phyloP scores from a whole-genome alignment of 495 filamentous ascomycete genomes.

The Delitschia confertaspora region DNA sequence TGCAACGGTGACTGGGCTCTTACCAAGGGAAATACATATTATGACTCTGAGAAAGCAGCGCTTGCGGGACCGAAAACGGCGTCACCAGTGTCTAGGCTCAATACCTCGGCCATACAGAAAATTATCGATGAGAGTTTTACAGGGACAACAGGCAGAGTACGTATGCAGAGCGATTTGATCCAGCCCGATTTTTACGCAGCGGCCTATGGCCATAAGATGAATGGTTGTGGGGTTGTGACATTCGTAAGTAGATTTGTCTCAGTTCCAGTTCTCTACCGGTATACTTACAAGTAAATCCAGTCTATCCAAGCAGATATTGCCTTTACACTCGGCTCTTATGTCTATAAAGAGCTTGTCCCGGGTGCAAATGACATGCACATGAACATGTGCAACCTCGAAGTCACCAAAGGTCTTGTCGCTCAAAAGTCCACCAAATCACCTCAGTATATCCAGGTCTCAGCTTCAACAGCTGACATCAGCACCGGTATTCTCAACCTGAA shows the following conservation, averaged over 20 bases:
- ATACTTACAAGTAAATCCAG: not conserved
- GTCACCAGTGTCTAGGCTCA: not conserved
- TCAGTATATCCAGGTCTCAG: constrained; percentile 34
- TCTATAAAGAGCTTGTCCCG: constrained; percentile 21
- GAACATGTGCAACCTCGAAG: constrained; percentile 29
- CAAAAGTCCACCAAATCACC: constrained; percentile 25
- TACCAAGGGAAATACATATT: constrained; percentile 30
- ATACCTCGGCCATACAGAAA: constrained; percentile 15
- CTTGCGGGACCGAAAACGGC: not conserved
- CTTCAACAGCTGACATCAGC: constrained; percentile 28
- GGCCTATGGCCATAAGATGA: constrained; percentile 37
- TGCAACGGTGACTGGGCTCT: constrained; percentile 36
- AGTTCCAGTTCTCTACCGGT: no score
- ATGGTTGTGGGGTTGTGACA: constrained; percentile 34
- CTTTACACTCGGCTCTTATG: constrained; percentile 21
- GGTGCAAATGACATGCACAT: no score
- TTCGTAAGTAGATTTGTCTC: constrained; percentile 29
- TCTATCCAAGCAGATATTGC: constrained; percentile 8
- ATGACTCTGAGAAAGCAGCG: not conserved
- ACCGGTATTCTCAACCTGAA: constrained; percentile 20
- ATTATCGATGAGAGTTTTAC: constrained; percentile 28
- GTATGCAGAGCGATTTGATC: constrained; percentile 33
- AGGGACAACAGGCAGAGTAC: constrained; percentile 15
- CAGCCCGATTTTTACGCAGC: constrained; percentile 32
- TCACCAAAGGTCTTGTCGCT: constrained; percentile 27